Evolutionary conservation across 805 yeast genomes (phyloP).

Genomic region (Ogataea neopini): DNA sequence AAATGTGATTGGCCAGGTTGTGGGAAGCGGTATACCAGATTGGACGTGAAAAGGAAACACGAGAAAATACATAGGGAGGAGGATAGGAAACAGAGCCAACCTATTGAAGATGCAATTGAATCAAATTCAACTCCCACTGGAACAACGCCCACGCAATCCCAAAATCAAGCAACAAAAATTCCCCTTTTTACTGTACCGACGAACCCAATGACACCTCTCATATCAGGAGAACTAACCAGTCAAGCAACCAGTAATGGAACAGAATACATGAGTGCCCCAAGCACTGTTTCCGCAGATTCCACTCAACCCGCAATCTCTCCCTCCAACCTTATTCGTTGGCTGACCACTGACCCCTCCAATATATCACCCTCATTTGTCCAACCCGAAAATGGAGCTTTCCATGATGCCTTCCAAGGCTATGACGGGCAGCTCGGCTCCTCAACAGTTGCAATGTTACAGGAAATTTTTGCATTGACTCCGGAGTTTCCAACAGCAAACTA

Average conservation of each 20-base stretch:
- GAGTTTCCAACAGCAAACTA: constrained; percentile 26
- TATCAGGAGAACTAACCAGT: too few species aligned
- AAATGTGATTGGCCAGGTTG: constrained; percentile 51
- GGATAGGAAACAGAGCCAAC: background rate
- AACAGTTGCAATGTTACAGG: constrained; percentile 24
- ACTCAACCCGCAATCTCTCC: constrained; percentile 13
- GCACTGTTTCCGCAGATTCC: too few species aligned
- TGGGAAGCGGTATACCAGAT: constrained; percentile 52
- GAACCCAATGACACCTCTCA: too few species aligned
- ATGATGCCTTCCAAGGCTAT: constrained; percentile 10
- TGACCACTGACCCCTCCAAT: constrained; percentile 18
- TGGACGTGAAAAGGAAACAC: constrained; percentile 50
- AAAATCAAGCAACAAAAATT: too few species aligned
- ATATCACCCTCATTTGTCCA: constrained; percentile 16
- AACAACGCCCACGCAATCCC: too few species aligned
- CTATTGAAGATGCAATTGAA: too few species aligned
- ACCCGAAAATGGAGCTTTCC: constrained; percentile 21
- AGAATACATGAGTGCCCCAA: background rate
- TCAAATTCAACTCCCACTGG: too few species aligned
- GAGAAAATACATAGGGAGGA: constrained; percentile 29
- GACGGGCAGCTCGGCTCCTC: constrained; percentile 23
- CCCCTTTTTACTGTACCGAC: too few species aligned
- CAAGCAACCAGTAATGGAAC: too few species aligned
- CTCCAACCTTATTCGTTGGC: constrained; percentile 21
- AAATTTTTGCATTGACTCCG: constrained; percentile 26